These are phyloP conservation scores for Ilyonectria sp. DNA, from an alignment of 2,329 filamentous ascomycete species.

Conservation along the genomic window DNA sequence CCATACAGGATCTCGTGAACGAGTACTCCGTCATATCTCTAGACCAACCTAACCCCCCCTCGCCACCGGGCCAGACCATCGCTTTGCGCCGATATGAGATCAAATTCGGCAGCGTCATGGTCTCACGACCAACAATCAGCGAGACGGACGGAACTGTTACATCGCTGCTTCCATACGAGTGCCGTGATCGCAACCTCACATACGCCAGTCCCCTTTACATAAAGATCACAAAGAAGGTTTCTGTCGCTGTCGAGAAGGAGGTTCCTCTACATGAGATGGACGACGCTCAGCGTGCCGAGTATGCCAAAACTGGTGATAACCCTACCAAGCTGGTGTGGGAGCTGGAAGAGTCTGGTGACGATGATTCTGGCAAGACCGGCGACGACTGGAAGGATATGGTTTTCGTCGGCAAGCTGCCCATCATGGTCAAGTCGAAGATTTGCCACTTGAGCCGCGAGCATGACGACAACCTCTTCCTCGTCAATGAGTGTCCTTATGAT, in stretches of 20 bases:
- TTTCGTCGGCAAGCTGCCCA: slow-evolving; percentile 95
- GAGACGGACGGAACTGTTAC: slow-evolving; percentile 93
- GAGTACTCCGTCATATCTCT: slow-evolving; percentile 94
- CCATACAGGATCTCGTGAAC: slow-evolving; percentile 93
- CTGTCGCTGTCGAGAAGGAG: slow-evolving; percentile 83
- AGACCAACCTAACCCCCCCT: slow-evolving; percentile 89
- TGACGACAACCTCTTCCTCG: slow-evolving; percentile 88
- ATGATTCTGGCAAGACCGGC: slow-evolving; percentile 67
- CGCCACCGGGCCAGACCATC: slow-evolving; percentile 82
- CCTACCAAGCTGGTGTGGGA: slow-evolving; percentile 75
- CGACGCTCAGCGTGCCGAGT: slow-evolving; percentile 71
- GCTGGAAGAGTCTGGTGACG: slow-evolving; percentile 69
- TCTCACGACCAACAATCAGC: slow-evolving; percentile 91
- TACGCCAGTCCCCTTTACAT: slow-evolving; percentile 95
- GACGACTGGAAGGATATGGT: slow-evolving; percentile 77
- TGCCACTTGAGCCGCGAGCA: slow-evolving; percentile 89
- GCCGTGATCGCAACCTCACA: slow-evolving; percentile 93
- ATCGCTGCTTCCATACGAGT: slow-evolving; percentile 93
- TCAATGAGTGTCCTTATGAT: slow-evolving; percentile 98
- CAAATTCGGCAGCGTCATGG: slow-evolving; percentile 90
- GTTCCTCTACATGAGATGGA: slow-evolving; percentile 79
- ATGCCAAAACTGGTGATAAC: slow-evolving; percentile 68
- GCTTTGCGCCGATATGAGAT: slow-evolving; percentile 94
- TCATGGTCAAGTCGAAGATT: slow-evolving; percentile 98
- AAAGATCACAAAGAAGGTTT: slow-evolving; percentile 87